phyloP scores from a whole-genome alignment of 2,329 filamentous ascomycete species.

The Exophiala spinifera region DNA sequence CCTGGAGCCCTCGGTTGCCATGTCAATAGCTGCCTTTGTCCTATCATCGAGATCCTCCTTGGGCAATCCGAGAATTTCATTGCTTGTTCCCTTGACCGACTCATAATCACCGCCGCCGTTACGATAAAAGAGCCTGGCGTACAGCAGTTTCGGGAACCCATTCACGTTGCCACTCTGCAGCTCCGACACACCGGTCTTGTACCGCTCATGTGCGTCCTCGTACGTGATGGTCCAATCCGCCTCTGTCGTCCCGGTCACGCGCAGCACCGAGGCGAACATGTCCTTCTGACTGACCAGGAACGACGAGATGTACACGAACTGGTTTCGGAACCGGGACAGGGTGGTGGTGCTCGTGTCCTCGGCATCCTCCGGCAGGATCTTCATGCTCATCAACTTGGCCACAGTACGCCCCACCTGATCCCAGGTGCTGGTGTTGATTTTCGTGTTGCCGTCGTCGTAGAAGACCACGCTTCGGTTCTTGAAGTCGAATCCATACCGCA shows the following conservation, averaged over 20 bases:
- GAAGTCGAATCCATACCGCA: conserved; percentile 52
- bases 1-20: conserved; percentile 3
- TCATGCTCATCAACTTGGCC: conserved; percentile 50
- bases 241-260: conserved; percentile 56
- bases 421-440: conserved; percentile 59
- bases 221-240: conserved; percentile 59
- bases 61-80: conserved; percentile 27
- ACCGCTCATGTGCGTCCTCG: conserved; percentile 49
- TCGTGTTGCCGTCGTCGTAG: conserved; percentile 57
- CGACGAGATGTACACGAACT: conserved; percentile 51
- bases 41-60: conserved; percentile 30
- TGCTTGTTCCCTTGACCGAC: conserved; percentile 14
- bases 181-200: conserved; percentile 45
- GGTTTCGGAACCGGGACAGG: conserved; percentile 48
- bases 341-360: conserved; percentile 37
- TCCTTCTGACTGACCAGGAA: conserved; percentile 62
- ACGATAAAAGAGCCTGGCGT: conserved; percentile 54
- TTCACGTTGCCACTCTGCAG: conserved; percentile 36
- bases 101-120: conserved; percentile 37
- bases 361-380: conserved; percentile 40
- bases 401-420: conserved; percentile 55
- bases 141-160: conserved; percentile 54
- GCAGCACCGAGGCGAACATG: conserved; percentile 61
- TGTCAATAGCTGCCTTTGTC: conserved; percentile 39
- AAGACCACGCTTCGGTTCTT: conserved; percentile 42